Conservation (phyloP, 1,139 yeast genomes). For the Entelexis sorbosivorans region DNA sequence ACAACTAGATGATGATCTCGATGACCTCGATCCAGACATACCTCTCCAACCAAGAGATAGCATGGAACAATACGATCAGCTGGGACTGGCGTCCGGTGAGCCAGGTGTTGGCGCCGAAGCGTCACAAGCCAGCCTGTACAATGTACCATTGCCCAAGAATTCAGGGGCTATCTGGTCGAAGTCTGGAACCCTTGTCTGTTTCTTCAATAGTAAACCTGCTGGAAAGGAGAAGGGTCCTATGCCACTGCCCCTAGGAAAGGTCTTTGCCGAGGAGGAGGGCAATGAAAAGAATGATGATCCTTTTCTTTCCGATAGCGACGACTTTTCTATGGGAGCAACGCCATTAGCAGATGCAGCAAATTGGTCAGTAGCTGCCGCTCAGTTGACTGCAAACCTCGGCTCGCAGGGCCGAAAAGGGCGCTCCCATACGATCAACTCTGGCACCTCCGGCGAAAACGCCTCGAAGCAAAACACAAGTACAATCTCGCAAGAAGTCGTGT, state of each 20-base stretch:
- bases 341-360: slow-evolving; percentile 2
- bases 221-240: slow-evolving; percentile 19
- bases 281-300: slow-evolving; percentile 22
- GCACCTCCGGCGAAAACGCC: slow-evolving; percentile 14
- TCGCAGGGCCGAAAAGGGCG: not conserved
- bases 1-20: not conserved
- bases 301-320: slow-evolving; percentile 25
- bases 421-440: slow-evolving; percentile 1
- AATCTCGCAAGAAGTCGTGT: slow-evolving; percentile 39
- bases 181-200: slow-evolving; percentile 69
- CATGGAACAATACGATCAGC: not conserved
- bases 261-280: slow-evolving; percentile 22
- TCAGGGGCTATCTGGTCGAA: slow-evolving; percentile 88
- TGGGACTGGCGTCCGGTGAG: not conserved
- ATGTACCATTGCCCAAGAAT: slow-evolving; percentile 84
- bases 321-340: slow-evolving; percentile 16
- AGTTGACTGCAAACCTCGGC: slow-evolving; percentile 8
- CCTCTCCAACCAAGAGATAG: not conserved
- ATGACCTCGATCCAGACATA: not conserved
- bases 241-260: slow-evolving; percentile 22
- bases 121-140: slow-evolving; percentile 37
- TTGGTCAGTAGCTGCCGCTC: slow-evolving; percentile 21
- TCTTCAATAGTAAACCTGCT: slow-evolving; percentile 36
- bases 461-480: slow-evolving; percentile 28
- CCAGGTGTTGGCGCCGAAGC: not conserved